These are phyloP conservation scores for Candida piceae DNA, from an alignment of 805 yeast genomes.

Conservation along the genomic window DNA sequence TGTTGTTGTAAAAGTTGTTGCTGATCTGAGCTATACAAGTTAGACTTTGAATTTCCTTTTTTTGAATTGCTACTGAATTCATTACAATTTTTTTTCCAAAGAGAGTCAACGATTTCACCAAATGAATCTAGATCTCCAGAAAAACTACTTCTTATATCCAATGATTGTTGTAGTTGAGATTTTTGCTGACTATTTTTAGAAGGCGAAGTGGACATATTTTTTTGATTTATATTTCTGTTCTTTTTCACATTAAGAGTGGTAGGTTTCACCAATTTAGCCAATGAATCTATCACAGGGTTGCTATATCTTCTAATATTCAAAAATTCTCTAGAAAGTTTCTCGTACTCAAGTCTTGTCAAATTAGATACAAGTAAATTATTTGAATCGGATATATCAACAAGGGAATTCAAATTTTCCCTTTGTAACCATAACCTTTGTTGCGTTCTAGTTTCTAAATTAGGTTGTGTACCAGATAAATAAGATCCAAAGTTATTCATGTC, in stretches of 20 bases:
- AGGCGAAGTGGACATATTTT: neutral
- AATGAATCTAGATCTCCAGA: slow-evolving; percentile 9
- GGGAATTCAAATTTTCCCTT: slow-evolving; percentile 54
- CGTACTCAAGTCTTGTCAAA: slow-evolving; percentile 68
- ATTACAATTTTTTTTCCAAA: slow-evolving; percentile 17
- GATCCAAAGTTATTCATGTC: slow-evolving; percentile 9
- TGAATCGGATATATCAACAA: slow-evolving; percentile 47
- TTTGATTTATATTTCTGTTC: slow-evolving; percentile 3
- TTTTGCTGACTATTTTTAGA: neutral
- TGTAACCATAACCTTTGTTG: slow-evolving; percentile 84
- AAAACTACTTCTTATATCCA: neutral
- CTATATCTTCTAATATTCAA: slow-evolving; percentile 60
- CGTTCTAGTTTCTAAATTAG: slow-evolving; percentile 59
- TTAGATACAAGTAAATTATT: slow-evolving; percentile 25
- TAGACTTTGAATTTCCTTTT: neutral
- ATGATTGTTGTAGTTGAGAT: neutral
- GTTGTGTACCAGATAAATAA: slow-evolving; percentile 32
- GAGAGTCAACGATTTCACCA: slow-evolving; percentile 8
- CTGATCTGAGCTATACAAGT: neutral
- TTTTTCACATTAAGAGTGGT: slow-evolving; percentile 8
- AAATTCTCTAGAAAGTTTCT: slow-evolving; percentile 70
- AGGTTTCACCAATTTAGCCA: slow-evolving; percentile 41
- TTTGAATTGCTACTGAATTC: slow-evolving; percentile 8
- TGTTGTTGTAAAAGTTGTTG: slow-evolving; percentile 5
- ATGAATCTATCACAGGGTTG: slow-evolving; percentile 65